Percentiles rank a stretch among this genome's conserved stretches.
phyloP scores from a whole-genome alignment of 257 asterid genomes.

The Solanum habrochaites region DNA sequence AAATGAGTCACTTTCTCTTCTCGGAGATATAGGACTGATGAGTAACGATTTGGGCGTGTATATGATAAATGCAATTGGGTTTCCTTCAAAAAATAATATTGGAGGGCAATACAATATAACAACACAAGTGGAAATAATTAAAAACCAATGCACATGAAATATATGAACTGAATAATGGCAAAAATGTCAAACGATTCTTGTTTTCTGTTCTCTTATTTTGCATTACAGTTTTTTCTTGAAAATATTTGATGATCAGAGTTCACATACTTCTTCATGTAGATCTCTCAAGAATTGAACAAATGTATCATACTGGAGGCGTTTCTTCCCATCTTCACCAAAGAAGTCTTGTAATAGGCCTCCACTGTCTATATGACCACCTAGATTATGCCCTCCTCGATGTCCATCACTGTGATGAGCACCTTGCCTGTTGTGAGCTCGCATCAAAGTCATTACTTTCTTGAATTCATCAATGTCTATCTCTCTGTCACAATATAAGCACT shows the following conservation, averaged over 20 bases:
- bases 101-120: not conserved
- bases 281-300: conserved; percentile 66
- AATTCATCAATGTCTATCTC: conserved; percentile 70
- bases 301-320: conserved; percentile 49
- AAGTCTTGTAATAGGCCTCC: conserved; percentile 77
- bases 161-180: not conserved
- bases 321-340: conserved; percentile 63
- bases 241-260: not conserved
- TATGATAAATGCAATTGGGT: not conserved
- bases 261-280: conserved; percentile 69
- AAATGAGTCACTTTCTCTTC: not conserved
- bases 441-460: conserved; percentile 79
- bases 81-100: not conserved
- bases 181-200: not conserved
- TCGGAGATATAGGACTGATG: not conserved
- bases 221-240: not conserved
- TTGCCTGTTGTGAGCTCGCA: conserved; percentile 86
- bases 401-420: conserved; percentile 68
- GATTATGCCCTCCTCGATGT: conserved; percentile 59
- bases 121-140: not conserved
- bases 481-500: conserved; percentile 18
- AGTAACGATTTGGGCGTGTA: not conserved
- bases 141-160: not conserved
- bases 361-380: conserved; percentile 56
- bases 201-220: not conserved